Evolutionary conservation across 768 basidiomycete genomes (phyloP), one percentile per base, ranked within the genome.

Genomic region (Hydnum rufescens): DNA sequence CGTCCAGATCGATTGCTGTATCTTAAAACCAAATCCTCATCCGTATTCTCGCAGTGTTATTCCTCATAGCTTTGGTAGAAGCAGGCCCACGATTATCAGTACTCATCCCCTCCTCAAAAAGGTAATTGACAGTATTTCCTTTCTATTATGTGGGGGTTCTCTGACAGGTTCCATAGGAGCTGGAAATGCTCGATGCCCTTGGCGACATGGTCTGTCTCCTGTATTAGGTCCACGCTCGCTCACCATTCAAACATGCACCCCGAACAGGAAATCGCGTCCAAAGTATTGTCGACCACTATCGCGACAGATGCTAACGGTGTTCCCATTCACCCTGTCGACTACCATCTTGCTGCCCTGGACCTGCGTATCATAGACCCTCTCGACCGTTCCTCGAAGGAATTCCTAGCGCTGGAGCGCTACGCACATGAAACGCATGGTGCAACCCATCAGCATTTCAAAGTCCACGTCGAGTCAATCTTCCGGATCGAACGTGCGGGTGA

Each of bases 101-200:
- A 63, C 57, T 47, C 51, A 63, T 46, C 55, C 23, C 0, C 46
- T 62, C 6, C 60, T 79, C 55, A 73, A 76, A 58, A 68, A 59
- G 61, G 73, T 70, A 52, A 16, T 51, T 13, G 53, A 22, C 13
- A 23, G 18, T 29, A 18, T 26, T n/a, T 3, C 16, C 32, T 43
- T 8, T 26, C 3, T 6, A 43, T 1, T 42, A 31, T 47, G 29
- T 16, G 4, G 22, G 32, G 31, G 18, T 19, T 26, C 4, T 23
- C 52, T 28, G 31, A 57, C n/a, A 18, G 26, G 1, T 22, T 19
- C 34, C 31, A 8, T 58, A 73, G 71, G 75, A 77, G 65, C 68
- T 77, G 39, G 74, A 75, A n/a, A 70, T 77, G 22, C 75, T 78
- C 16, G 77, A 77, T 55, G 74, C 76, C 19, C 69, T 79, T 23